Conservation (phyloP, 371 early-diverging fungal genomes). For the Mucor plumbeus region DNA sequence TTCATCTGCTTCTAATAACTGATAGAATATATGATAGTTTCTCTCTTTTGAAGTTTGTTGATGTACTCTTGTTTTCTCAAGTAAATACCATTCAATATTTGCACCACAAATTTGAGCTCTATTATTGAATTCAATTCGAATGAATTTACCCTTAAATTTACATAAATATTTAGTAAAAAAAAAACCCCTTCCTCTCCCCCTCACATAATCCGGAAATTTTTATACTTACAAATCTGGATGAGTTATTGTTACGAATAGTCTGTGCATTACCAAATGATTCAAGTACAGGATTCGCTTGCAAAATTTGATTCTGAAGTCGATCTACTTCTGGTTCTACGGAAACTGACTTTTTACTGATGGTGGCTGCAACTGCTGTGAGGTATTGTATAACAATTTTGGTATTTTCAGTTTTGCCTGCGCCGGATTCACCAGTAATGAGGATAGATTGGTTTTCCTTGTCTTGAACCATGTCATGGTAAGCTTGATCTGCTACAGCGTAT, state of each 20-base stretch:
- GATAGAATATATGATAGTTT: constrained; percentile 99
- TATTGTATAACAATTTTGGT: constrained; percentile 99
- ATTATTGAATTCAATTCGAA: constrained; percentile 95
- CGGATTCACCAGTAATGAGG: constrained; percentile 99
- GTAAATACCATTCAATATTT: constrained; percentile 97
- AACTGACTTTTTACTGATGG: constrained; percentile 27
- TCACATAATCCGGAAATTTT: neutral
- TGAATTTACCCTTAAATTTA: constrained; percentile 92
- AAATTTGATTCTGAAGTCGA: constrained; percentile 90
- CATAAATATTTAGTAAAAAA: neutral
- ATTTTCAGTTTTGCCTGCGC: constrained; percentile 99
- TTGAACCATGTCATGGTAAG: constrained; percentile 95
- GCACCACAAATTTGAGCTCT: constrained; percentile 94
- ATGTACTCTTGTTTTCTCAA: constrained; percentile 98
- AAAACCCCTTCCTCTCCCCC: too few relatives aligned
- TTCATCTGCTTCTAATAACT: constrained; percentile 88
- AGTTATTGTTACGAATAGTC: constrained; percentile 99
- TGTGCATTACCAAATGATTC: constrained; percentile 99
- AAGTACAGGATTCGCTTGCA: constrained; percentile 97
- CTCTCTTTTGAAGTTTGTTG: constrained; percentile 91
- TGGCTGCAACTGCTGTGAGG: constrained; percentile 84
- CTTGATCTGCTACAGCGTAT: constrained; percentile 94
- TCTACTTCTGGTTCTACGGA: constrained; percentile 38
- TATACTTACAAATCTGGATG: constrained; percentile 94
- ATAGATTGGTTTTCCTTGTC: constrained; percentile 97